Evolutionary conservation across 495 filamentous ascomycete species (phyloP), one percentile per base, ranked within the genome.

Genomic region (Pyrenopolyporus hunteri): DNA sequence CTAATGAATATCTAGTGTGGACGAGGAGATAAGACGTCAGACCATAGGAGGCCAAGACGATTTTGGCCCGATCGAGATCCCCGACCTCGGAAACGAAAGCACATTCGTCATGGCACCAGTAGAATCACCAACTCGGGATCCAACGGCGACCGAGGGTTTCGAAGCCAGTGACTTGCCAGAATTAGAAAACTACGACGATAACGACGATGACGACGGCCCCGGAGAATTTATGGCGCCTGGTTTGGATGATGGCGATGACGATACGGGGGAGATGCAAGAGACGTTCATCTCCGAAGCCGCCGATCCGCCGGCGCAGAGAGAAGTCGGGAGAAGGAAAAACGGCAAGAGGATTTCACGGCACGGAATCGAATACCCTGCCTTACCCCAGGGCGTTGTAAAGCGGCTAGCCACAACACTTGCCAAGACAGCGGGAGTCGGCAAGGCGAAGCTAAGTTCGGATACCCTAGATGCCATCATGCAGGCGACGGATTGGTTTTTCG

Each of bases 401-500:
- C 87, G 88, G 63, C 73, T 96, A 20, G 90, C 91, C 22, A 87
- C 82, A 13, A 87, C 79, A 1, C 90, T 91, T 55, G 80, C 84
- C 20, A 86, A 85, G 46, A 79, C 82, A 7, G 78, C 81, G 51
- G 83, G 85, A 33, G 80, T 78, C 2, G 75, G 74, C 36, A 90
- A 86, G 59, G 72, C 82, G 0, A 88, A 84, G 61, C 84, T 97
- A 46, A 84, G 78, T 56, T 85, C 87, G 31, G 88, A 92, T 23
- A 85, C 87, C 1, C 76, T 96, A 47, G 80, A 82, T 13, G 85
- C 85, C 19, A 86, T 97, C 31, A 84, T 87, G 69, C 85, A 89
- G 66, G 90, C 91, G 11, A 88, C 87, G 13, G 89, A 93, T 28
- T 92, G 89, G 86, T 97, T 91, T 73, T 95, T 96, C 68, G 88